These are phyloP conservation scores for Neofusicoccum sp. DNA, from an alignment of 2,329 filamentous ascomycete species.

Conservation along the genomic window DNA sequence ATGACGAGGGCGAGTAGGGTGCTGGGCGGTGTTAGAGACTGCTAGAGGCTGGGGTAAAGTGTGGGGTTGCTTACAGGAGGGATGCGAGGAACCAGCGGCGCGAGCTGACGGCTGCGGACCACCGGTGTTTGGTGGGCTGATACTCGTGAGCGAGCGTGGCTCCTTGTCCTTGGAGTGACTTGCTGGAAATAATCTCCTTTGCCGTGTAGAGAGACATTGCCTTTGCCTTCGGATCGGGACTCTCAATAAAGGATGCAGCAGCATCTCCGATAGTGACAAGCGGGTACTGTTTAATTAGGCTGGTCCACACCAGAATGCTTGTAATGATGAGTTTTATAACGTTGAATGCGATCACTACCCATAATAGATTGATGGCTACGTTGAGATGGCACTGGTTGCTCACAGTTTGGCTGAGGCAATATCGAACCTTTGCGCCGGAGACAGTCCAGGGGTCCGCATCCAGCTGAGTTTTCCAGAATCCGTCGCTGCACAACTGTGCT, in stretches of 20 bases:
- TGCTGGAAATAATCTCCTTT: not conserved
- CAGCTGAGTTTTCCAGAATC: not conserved
- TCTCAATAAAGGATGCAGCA: constrained; percentile 24
- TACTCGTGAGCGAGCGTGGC: not conserved
- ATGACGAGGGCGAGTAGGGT: not conserved
- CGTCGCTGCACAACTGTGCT: not conserved
- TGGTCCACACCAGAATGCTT: not conserved
- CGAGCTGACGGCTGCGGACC: not conserved
- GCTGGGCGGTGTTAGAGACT: not conserved
- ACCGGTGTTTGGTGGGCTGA: not conserved
- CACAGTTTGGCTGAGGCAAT: not conserved
- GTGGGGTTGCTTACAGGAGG: not conserved
- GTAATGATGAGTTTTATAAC: not conserved
- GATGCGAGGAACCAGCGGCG: not conserved
- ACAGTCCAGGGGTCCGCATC: not conserved
- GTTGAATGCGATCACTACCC: constrained; percentile 1
- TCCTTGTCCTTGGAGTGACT: not conserved
- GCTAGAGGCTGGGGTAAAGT: not conserved
- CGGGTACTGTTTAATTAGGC: constrained; percentile 12
- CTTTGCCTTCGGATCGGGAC: constrained; percentile 19
- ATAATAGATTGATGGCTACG: not conserved
- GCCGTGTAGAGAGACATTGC: constrained; percentile 19
- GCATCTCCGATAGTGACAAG: constrained; percentile 28
- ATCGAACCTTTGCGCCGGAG: not conserved
- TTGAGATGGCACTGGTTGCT: not conserved